Evolutionary conservation across 2,329 filamentous ascomycete species (phyloP).

Genomic region (Fusarium sp.): DNA sequence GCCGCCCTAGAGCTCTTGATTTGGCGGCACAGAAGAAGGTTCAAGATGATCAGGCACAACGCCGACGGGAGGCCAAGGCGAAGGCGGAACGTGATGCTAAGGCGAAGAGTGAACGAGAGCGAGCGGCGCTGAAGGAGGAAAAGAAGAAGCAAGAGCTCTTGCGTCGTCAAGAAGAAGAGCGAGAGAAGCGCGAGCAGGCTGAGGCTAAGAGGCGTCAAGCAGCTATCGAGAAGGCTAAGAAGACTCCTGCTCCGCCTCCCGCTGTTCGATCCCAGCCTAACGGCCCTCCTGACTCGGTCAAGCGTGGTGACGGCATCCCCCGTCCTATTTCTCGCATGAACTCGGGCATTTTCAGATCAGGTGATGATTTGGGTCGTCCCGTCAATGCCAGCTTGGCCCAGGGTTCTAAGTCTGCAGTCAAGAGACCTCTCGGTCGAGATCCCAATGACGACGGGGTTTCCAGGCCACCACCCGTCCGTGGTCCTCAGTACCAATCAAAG

Average conservation of each 20-base stretch:
- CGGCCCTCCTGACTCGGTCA: constrained; percentile 57
- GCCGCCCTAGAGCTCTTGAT: constrained; percentile 76
- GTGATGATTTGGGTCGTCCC: constrained; percentile 70
- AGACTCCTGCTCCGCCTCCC: constrained; percentile 71
- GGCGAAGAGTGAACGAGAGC: constrained; percentile 70
- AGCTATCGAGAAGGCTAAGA: constrained; percentile 72
- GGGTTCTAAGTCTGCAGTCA: constrained; percentile 69
- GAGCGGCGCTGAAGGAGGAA: constrained; percentile 56
- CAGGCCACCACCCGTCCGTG: constrained; percentile 59
- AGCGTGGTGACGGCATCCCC: constrained; percentile 50
- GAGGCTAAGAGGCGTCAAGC: constrained; percentile 75
- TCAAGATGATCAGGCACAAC: constrained; percentile 77
- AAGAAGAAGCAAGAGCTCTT: constrained; percentile 69
- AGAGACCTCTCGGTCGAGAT: constrained; percentile 77
- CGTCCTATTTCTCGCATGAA: constrained; percentile 69
- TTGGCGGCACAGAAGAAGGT: constrained; percentile 85
- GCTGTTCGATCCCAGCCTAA: constrained; percentile 66
- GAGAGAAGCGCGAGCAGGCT: constrained; percentile 69
- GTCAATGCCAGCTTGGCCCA: constrained; percentile 71
- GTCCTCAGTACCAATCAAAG: constrained; percentile 72
- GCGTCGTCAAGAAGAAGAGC: constrained; percentile 69
- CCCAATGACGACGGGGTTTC: constrained; percentile 65
- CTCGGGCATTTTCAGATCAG: constrained; percentile 60
- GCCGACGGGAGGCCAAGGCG: constrained; percentile 82
- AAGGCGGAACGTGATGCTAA: constrained; percentile 82